These are phyloP conservation scores for Colletotrichum neosansevieriae DNA, from an alignment of 2,329 filamentous ascomycete genomes.

Conservation along the genomic window DNA sequence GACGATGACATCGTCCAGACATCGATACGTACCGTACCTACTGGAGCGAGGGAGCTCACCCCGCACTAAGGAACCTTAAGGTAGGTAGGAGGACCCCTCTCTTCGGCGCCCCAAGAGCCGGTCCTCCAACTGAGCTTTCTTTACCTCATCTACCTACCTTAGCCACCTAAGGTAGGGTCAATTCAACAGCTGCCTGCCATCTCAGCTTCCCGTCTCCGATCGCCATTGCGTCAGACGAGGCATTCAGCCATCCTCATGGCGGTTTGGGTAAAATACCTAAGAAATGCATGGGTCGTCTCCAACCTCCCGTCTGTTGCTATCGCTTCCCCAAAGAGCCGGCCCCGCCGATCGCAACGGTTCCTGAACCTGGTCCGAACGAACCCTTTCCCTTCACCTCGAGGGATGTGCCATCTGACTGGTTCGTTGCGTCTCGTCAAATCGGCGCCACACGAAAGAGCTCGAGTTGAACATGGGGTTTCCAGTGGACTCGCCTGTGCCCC, in stretches of 20 bases:
- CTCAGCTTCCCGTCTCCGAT: not conserved
- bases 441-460: constrained; percentile 17
- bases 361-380: constrained; percentile 34
- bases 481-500: constrained; percentile 7
- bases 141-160: too few species aligned
- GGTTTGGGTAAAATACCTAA: not conserved
- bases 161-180: too few species aligned
- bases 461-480: constrained; percentile 32
- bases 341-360: constrained; percentile 37
- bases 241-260: constrained; percentile 5
- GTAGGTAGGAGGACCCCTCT: constrained; percentile 7
- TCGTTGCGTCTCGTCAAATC: constrained; percentile 17
- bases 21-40: not conserved
- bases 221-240: constrained; percentile 34
- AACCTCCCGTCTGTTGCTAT: not conserved
- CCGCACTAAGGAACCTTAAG: not conserved
- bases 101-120: not conserved
- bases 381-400: constrained; percentile 11
- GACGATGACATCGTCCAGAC: constrained; percentile 23
- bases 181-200: constrained; percentile 4
- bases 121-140: not conserved
- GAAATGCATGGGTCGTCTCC: constrained; percentile 3
- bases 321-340: constrained; percentile 6
- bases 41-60: not conserved
- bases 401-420: constrained; percentile 14